phyloP scores from a whole-genome alignment of 441 rosid species.

The Croton laevigatus region DNA sequence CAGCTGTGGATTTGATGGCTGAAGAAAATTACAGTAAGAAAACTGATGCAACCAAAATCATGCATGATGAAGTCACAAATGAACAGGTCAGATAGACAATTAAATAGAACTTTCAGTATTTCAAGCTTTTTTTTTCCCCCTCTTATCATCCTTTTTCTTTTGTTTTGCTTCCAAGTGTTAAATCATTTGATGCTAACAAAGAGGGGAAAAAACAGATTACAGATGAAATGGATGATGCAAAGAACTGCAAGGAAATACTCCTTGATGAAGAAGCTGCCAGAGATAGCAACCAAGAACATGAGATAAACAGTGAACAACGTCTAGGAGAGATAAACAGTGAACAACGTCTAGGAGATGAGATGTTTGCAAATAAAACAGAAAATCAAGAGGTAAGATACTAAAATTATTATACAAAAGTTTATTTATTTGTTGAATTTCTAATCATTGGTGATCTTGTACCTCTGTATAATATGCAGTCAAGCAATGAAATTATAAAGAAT shows the following conservation, averaged over 20 bases:
- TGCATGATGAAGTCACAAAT: conserved; percentile 25
- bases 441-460: too few species aligned
- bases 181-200: conserved; percentile 17
- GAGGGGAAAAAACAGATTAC: conserved; percentile 28
- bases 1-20: conserved; percentile 12
- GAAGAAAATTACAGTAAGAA: conserved; percentile 24
- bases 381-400: neutral
- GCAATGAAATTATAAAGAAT: conserved; percentile 16
- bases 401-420: too few species aligned
- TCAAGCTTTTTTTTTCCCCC: conserved; percentile 1
- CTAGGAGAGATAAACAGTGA: conserved; percentile 13
- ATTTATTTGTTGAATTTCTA: too few species aligned
- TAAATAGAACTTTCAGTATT: conserved; percentile 2
- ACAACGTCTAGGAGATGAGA: conserved; percentile 15
- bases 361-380: neutral
- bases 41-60: conserved; percentile 28
- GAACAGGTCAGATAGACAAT: conserved; percentile 46
- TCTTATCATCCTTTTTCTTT: neutral
- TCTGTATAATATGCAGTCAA: conserved; percentile 19
- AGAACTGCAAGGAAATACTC: conserved; percentile 21
- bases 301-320: conserved; percentile 27
- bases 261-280: conserved; percentile 25
- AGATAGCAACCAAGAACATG: conserved; percentile 26
- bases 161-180: conserved; percentile 8
- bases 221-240: conserved; percentile 28